Evolutionary conservation across 2,329 filamentous ascomycete genomes (phyloP).

Genomic region (Macrophomina pseudophaseolina): DNA sequence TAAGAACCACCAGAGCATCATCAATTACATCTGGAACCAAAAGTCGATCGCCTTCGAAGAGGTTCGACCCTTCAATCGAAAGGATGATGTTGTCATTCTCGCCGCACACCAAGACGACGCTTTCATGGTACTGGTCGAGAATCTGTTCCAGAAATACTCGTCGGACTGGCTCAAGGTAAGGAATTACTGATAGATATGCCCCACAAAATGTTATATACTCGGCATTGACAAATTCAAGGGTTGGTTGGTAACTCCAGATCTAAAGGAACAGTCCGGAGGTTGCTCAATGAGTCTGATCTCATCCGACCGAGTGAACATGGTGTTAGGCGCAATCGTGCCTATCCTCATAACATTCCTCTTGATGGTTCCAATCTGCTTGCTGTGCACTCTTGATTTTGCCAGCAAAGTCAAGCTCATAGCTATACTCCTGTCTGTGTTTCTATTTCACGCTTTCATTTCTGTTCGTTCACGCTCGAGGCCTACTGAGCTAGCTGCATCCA

Average conservation of each 20-base stretch:
- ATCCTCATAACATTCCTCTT: neutral
- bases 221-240: neutral
- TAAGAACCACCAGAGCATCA: constrained; percentile 26
- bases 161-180: neutral
- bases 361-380: neutral
- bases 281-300: neutral
- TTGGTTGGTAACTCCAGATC: neutral
- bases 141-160: neutral
- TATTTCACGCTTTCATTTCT: neutral
- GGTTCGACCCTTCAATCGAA: neutral
- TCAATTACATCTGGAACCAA: constrained; percentile 30
- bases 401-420: neutral
- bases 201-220: neutral
- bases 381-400: neutral
- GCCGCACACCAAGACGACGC: neutral
- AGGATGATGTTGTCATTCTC: neutral
- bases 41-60: constrained; percentile 9
- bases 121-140: neutral
- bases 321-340: neutral
- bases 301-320: neutral
- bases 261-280: neutral
- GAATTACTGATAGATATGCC: neutral
- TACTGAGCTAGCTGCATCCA: neutral
- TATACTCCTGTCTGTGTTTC: neutral
- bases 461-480: neutral